These are phyloP conservation scores for Ogataea minuta DNA, from an alignment of 805 yeast species.

Conservation along the genomic window DNA sequence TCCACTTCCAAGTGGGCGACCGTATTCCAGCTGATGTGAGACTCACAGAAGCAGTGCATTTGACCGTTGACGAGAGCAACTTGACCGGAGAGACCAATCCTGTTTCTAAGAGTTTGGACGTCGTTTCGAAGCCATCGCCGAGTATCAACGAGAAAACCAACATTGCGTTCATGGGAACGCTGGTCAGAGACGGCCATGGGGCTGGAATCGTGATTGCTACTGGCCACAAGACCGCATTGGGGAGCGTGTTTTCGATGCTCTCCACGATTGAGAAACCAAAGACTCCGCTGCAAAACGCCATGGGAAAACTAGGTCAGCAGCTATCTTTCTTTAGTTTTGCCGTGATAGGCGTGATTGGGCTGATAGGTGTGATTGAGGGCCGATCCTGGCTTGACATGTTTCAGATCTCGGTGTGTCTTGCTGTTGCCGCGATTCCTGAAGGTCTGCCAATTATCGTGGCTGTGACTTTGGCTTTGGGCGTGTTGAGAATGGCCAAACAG, in stretches of 20 bases:
- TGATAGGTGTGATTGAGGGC: conserved; percentile 89
- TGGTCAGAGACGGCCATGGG: conserved; percentile 95
- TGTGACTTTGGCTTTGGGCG: conserved; percentile 94
- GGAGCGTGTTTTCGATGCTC: conserved; percentile 95
- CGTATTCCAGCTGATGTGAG: conserved; percentile 95
- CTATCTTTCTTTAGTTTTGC: conserved; percentile 79
- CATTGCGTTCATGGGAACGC: conserved; percentile 95
- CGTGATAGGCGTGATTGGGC: conserved; percentile 87
- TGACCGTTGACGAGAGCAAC: conserved; percentile 88
- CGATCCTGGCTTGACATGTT: conserved; percentile 97
- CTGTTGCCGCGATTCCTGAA: conserved; percentile 99
- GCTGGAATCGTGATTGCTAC: conserved; percentile 91
- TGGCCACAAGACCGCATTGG: conserved; percentile 87
- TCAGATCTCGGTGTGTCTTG: conserved; percentile 93
- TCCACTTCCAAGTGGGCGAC: conserved; percentile 88
- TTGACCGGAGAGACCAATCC: conserved; percentile 95
- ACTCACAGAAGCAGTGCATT: conserved; percentile 71
- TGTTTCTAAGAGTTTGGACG: conserved; percentile 59
- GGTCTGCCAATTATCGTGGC: conserved; percentile 98
- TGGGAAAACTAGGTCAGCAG: conserved; percentile 95
- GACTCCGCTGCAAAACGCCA: conserved; percentile 91
- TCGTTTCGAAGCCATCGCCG: conserved; percentile 34
- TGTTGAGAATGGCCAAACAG: conserved; percentile 90
- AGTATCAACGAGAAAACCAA: conserved; percentile 58
- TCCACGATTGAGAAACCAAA: conserved; percentile 93